Evolutionary conservation across 2,329 filamentous ascomycete genomes (phyloP), one percentile per base, ranked within the genome.

Genomic region (Trichoderma polysporum): DNA sequence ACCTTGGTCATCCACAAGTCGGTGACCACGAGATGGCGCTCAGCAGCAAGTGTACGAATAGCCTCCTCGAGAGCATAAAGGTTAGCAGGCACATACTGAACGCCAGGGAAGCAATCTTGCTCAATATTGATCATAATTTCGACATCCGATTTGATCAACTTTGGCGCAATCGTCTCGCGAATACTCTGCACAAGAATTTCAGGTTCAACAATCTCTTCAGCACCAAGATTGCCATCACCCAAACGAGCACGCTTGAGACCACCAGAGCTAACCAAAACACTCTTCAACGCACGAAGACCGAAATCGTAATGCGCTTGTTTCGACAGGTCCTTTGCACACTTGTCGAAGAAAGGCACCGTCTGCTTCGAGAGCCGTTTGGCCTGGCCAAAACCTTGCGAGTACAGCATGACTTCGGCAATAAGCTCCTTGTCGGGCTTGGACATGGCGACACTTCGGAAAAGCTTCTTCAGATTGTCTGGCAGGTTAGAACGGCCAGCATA

Each of bases 291-390:
- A 88, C 95, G 93, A 56, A 99, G 86, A 74, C 95, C 95, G 75
- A 99, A 99, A 79, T 99, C 95, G 79, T 99, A 99, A 78, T 99
- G 95, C 1, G 96, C 94, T 79, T 99, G 96, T 77, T 97, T 97
- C 1, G 94, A 97, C 31, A 99, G 82, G 68, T 85, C 86, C 27
- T 83, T 85, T 8, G 92, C 84, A 77, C 96, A 99, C 74, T 91
- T 89, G 76, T 99, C 95, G 80, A 99, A 99, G 85, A 99, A 99
- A 0, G 95, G 96, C 27, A 99, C 95, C 0, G 94, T 96, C 73
- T 98, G 93, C 76, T 94, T 95, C 1, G 95, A 97, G 5, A 99
- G 84, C 68, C 90, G 84, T 81, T 98, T 99, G 39, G 95, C 95
- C 78, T 97, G 93, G 74, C 92, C 96, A 84, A 99, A 99, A 75